These are phyloP conservation scores for Mucor velutinosus DNA, from an alignment of 371 early-diverging fungal species.

Conservation along the genomic window DNA sequence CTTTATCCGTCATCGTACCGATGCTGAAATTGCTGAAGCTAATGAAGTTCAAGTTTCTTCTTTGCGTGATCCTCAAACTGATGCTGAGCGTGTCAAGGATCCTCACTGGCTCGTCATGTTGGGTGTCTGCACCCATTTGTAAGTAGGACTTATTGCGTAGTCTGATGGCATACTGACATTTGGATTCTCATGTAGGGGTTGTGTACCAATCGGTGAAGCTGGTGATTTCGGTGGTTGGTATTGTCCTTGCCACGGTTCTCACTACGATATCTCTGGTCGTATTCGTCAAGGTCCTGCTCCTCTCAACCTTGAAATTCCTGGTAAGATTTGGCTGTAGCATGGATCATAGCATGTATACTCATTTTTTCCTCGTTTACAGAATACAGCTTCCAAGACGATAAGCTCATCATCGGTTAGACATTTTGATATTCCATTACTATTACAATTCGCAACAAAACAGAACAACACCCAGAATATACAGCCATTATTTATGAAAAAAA, in stretches of 20 bases:
- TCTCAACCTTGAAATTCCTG: slow-evolving; percentile 95
- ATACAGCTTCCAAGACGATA: slow-evolving; percentile 51
- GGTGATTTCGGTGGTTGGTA: slow-evolving; percentile 99
- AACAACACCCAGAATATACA: slow-evolving; percentile 6
- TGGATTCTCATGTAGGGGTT: slow-evolving; percentile 64
- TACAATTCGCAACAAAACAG: background rate
- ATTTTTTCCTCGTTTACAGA: slow-evolving; percentile 24
- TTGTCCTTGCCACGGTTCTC: slow-evolving; percentile 99
- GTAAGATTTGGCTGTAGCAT: slow-evolving; percentile 23
- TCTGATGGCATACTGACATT: background rate
- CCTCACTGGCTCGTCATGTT: slow-evolving; percentile 98
- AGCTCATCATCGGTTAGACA: slow-evolving; percentile 56
- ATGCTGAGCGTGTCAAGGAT: slow-evolving; percentile 88
- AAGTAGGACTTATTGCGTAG: slow-evolving; percentile 20
- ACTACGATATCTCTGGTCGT: slow-evolving; percentile 94
- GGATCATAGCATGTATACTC: background rate
- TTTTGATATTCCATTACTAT: background rate
- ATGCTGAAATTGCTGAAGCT: slow-evolving; percentile 93
- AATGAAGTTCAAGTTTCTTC: slow-evolving; percentile 75
- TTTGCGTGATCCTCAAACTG: slow-evolving; percentile 92
- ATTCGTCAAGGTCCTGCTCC: slow-evolving; percentile 99
- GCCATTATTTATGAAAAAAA: slow-evolving; percentile 10
- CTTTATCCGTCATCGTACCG: slow-evolving; percentile 96
- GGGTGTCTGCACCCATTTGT: slow-evolving; percentile 97
- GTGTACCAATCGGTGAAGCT: slow-evolving; percentile 97